Evolutionary conservation across 768 basidiomycete genomes (phyloP), one percentile per base, ranked within the genome.

Genomic region (Lactarius hengduanensis): DNA sequence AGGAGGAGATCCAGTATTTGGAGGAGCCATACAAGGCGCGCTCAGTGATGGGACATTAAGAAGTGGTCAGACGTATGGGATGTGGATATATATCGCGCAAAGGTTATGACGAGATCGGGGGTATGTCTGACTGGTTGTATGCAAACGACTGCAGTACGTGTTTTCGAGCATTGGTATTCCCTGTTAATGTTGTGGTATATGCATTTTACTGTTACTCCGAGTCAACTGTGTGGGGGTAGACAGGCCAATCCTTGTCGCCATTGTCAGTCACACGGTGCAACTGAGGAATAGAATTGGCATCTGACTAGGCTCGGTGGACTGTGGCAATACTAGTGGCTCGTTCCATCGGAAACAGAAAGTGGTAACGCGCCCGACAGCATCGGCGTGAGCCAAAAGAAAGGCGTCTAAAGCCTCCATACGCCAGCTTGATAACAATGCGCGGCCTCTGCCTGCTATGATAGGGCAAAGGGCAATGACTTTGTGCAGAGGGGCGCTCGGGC

Each of bases 11-110:
- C 45, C 40, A 4, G 40, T 69, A 69, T 6, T 40, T 69, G 53
- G 68, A 69, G 36, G 65, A 63, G 54, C 65, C 65, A 15, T 69
- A 69, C 62, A 56, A 61, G 54, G 66, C 65, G n/a, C 68, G 65
- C 41, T 67, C 66, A 3, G 60, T 69, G 57, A 13, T 67, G 45
- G 66, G 61, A 34, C 57, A 67, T 3, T 62, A 15, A 38, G 32
- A 30, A 11, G 68, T 71, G 38, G 54, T 71, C 47, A 69, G 55
- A 70, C 62, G 56, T 53, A 40, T 32, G 66, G 32, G 20, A 16
- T 47, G 43, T 56, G 18, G 36, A 38, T 54, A 61, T 65, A 54
- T 34, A 34, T 34, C 32, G 32, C 10, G 36, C 36, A 11, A 36
- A 36, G 11, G 36, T 36, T 65, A 65, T 28, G 58, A n/a, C 1